Evolutionary conservation across 2,329 filamentous ascomycete species (phyloP), one percentile per base, ranked within the genome.

Genomic region (Trichoderma asperellum): DNA sequence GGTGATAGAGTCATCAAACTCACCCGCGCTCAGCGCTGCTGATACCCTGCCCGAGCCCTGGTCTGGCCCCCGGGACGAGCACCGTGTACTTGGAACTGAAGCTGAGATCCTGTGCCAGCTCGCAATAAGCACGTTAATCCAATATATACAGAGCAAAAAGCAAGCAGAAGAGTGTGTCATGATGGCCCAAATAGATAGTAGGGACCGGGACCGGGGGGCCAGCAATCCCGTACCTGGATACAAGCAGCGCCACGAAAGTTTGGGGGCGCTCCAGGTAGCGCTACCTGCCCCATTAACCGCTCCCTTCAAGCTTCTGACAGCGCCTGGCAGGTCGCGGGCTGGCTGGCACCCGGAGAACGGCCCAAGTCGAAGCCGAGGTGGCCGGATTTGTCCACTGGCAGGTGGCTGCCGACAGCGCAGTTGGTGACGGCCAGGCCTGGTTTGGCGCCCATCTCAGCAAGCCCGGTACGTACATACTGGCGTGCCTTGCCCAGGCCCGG

Each of bases 281-380:
- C 61, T 55, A 64, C 61, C 27, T 29, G 59, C 27, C 27, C 43
- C 24, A n/a, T 47, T 53, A 53, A 47, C 37, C 47, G 32, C 60
- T 57, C 27, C 6, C 62, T n/a, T 43, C 37, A 58, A 57, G 62
- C 62, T 66, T 66, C 62, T 66, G 56, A 60, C 64, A 68, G 56
- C 37, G 40, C 4, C 64, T 57, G 62, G 62, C 52, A 49, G 21
- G 47, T 10, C 34, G 37, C 29, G 11, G 34, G 37, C 29, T 63
- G 47, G 60, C 60, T 63, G 58, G 58, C 58, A 56, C 24, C 62
- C 68, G 68, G 61, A 52, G 43, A 14, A 43, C 68, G 68, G 68
- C 21, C 55, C 34, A 49, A 58, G 49, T 47, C 61, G 32, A 66
- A 35, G 61, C 68, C 68, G 68, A 69, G 61, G 52, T 47, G 52